phyloP scores from a whole-genome alignment of 2,329 filamentous ascomycete species.

The Nemania serpens region DNA sequence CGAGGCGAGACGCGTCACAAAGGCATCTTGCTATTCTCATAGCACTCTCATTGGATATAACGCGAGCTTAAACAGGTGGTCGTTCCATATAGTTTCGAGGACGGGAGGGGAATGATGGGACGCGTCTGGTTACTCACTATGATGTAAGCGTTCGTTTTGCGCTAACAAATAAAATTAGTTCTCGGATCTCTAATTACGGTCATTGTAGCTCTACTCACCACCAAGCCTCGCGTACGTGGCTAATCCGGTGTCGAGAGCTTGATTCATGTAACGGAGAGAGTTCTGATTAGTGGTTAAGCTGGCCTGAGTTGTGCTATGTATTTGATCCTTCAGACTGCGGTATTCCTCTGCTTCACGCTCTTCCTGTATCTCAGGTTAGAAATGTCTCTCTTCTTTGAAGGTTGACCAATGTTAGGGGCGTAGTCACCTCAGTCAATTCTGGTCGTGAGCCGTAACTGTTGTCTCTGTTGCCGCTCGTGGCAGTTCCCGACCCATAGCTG shows the following conservation, averaged over 20 bases:
- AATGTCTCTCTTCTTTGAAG: not conserved
- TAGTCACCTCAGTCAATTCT: constrained; percentile 68
- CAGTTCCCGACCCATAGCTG: constrained; percentile 27
- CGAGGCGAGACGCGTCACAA: too few species aligned
- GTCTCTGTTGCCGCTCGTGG: constrained; percentile 40
- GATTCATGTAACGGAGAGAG: constrained; percentile 67
- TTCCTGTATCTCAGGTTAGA: constrained; percentile 50
- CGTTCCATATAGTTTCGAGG: too few species aligned
- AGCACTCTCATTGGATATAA: too few species aligned
- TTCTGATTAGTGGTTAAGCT: constrained; percentile 70
- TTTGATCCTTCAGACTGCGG: constrained; percentile 60
- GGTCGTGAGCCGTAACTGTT: constrained; percentile 69
- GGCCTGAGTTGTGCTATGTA: constrained; percentile 75
- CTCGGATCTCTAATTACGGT: not conserved
- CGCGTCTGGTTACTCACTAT: constrained; percentile 49
- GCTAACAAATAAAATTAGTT: constrained; percentile 40
- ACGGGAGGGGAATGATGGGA: too few species aligned
- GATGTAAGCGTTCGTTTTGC: constrained; percentile 81
- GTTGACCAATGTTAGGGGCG: not conserved
- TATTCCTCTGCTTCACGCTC: constrained; percentile 66
- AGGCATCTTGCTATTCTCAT: too few species aligned
- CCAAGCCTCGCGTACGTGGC: constrained; percentile 75
- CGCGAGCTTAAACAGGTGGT: too few species aligned
- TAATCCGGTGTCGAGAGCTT: constrained; percentile 72
- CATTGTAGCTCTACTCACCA: constrained; percentile 16